A percentile compares a stretch with the other conserved stretches of the same genome.
Evolutionary conservation across 139 green algal species (phyloP).

Genomic region (Limnomonas spitsbergensis): DNA sequence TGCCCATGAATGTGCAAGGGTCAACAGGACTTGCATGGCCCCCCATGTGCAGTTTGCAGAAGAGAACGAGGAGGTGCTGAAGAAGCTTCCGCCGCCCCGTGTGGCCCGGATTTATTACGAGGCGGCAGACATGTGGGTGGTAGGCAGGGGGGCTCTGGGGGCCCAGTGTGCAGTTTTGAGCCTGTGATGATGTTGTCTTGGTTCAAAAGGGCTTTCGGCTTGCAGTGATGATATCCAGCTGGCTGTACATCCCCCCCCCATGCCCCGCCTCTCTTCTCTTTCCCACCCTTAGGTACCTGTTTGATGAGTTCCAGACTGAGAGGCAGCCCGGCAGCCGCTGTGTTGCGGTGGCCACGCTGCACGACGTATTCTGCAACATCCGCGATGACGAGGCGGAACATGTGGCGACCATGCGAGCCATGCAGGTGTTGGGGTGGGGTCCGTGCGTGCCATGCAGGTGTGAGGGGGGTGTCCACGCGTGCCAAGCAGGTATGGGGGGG

Average conservation of each 20-base stretch:
- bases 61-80: constrained; percentile 58
- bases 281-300: constrained; percentile 64
- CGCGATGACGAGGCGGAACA: constrained; percentile 10
- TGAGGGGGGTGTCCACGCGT: too few relatives aligned
- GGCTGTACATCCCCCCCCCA: too few relatives aligned
- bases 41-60: constrained; percentile 43
- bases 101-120: constrained; percentile 91
- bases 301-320: constrained; percentile 67
- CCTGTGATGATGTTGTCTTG: too few relatives aligned
- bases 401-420: neutral
- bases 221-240: too few relatives aligned
- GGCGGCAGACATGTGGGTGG: neutral
- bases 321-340: neutral
- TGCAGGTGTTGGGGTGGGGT: neutral
- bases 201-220: too few relatives aligned
- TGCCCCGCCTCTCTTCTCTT: too few relatives aligned
- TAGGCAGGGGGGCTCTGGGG: too few relatives aligned
- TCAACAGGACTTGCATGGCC: too few relatives aligned
- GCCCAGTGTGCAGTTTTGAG: too few relatives aligned
- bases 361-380: constrained; percentile 87
- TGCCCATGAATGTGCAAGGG: too few relatives aligned
- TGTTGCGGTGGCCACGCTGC: constrained; percentile 50
- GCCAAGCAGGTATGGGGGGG: too few relatives aligned
- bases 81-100: constrained; percentile 77
- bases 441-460: too few relatives aligned